phyloP scores from a whole-genome alignment of 2,329 filamentous ascomycete species.

The Paecilomyces niveus region DNA sequence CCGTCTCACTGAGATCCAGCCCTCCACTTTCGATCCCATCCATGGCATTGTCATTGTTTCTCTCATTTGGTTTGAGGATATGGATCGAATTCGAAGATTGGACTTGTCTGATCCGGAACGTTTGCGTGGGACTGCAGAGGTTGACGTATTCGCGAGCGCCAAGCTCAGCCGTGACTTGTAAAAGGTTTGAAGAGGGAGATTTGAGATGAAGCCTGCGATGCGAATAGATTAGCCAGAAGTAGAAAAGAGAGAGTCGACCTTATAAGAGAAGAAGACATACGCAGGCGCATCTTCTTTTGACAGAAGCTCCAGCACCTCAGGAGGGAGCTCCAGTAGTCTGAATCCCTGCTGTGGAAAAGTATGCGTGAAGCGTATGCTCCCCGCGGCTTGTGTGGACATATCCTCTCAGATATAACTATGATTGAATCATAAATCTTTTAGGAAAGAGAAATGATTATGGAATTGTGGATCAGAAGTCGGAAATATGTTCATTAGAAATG shows the following conservation, averaged over 20 bases:
- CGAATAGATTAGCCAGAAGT: conserved; percentile 3
- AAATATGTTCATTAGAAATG: neutral
- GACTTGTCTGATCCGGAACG: conserved; percentile 56
- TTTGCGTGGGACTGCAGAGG: conserved; percentile 51
- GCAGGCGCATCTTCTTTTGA: conserved; percentile 37
- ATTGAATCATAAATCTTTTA: too few species aligned
- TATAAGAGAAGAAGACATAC: conserved; percentile 16
- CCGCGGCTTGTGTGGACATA: conserved; percentile 34
- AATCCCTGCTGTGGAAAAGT: conserved; percentile 45
- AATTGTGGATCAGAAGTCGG: neutral
- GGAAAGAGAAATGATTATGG: too few species aligned
- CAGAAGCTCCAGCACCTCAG: conserved; percentile 49
- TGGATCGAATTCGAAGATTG: conserved; percentile 60
- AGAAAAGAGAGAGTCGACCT: neutral
- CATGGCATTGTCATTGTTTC: conserved; percentile 12
- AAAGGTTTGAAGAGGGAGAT: conserved; percentile 24
- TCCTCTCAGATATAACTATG: neutral
- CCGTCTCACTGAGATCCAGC: conserved; percentile 19
- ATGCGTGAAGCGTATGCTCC: conserved; percentile 34
- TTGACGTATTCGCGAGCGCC: conserved; percentile 41
- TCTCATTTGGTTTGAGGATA: conserved; percentile 41
- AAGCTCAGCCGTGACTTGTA: conserved; percentile 20
- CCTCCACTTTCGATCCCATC: neutral
- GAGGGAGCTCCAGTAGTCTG: conserved; percentile 54
- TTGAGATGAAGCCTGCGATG: conserved; percentile 35